phyloP scores from a whole-genome alignment of 2,329 filamentous ascomycete species.

The Aspergillus sp. region DNA sequence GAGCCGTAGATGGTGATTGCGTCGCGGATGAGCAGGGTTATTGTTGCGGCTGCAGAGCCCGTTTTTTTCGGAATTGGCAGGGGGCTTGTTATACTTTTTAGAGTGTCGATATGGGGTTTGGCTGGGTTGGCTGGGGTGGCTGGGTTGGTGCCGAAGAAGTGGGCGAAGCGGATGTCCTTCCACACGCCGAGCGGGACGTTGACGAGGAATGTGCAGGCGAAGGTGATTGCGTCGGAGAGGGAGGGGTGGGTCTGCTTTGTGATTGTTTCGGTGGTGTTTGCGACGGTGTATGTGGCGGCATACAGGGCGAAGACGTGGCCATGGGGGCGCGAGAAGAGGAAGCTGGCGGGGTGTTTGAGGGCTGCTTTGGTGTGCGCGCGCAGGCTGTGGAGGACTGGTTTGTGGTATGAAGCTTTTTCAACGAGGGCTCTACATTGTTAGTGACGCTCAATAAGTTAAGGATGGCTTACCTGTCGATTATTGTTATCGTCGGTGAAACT shows the following conservation, averaged over 20 bases:
- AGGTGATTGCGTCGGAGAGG: slow-evolving; percentile 41
- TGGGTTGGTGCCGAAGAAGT: slow-evolving; percentile 61
- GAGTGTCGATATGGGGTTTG: background rate
- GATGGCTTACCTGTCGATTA: slow-evolving; percentile 26
- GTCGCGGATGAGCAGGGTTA: slow-evolving; percentile 74
- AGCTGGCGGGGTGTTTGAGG: slow-evolving; percentile 23
- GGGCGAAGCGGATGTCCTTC: slow-evolving; percentile 48
- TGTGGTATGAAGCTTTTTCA: slow-evolving; percentile 24
- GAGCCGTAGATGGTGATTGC: slow-evolving; percentile 74
- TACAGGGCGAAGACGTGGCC: slow-evolving; percentile 59
- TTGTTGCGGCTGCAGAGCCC: slow-evolving; percentile 12
- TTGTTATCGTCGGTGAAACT: slow-evolving; percentile 26
- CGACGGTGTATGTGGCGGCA: slow-evolving; percentile 79
- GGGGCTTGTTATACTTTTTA: background rate
- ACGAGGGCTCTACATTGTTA: slow-evolving; percentile 22
- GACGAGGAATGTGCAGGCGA: slow-evolving; percentile 53
- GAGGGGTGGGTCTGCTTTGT: slow-evolving; percentile 57
- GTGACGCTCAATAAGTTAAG: background rate
- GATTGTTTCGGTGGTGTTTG: slow-evolving; percentile 77
- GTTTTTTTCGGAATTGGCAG: background rate
- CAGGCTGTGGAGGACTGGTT: slow-evolving; percentile 22
- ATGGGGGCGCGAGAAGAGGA: slow-evolving; percentile 38
- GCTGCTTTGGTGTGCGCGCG: slow-evolving; percentile 20
- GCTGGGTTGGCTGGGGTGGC: background rate
- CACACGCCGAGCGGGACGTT: slow-evolving; percentile 32